These are phyloP conservation scores for Exsudoporus floridanus DNA, from an alignment of 1,284 basidiomycete genomes.

Conservation along the genomic window DNA sequence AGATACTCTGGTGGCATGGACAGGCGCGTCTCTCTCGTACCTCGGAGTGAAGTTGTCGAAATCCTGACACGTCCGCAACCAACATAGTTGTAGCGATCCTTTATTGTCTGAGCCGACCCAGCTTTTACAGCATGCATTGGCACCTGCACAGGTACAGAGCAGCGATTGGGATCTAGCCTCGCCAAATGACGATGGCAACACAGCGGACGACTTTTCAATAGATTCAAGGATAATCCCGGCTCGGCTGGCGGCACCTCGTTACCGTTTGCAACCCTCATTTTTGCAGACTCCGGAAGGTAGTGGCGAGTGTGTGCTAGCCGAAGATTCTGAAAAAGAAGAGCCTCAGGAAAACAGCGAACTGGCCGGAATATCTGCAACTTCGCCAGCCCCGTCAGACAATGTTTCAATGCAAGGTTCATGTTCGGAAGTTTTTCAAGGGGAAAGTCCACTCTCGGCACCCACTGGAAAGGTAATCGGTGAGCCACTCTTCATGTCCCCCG, in stretches of 20 bases:
- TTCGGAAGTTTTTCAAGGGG: conserved; percentile 28
- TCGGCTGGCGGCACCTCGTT: conserved; percentile 38
- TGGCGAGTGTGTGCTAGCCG: conserved; percentile 21
- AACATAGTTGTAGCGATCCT: conserved; percentile 23
- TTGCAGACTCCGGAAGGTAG: conserved; percentile 35
- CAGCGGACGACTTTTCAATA: conserved; percentile 22
- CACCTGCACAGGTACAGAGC: conserved; percentile 16
- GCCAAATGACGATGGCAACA: conserved; percentile 17
- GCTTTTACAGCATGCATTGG: conserved; percentile 36
- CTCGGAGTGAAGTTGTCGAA: conserved; percentile 5
- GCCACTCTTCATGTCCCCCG: conserved; percentile 22
- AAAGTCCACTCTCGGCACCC: conserved; percentile 29
- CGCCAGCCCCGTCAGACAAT: conserved; percentile 9
- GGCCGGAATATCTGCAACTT: conserved; percentile 4
- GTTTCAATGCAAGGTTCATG: conserved; percentile 15
- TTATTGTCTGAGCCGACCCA: conserved; percentile 32
- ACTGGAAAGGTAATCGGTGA: conserved; percentile 33
- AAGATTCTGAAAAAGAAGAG: conserved; percentile 55
- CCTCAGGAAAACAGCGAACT: conserved; percentile 11
- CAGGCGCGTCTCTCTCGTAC: conserved; percentile 32
- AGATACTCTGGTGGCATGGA: conserved; percentile 9
- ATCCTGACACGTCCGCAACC: conserved; percentile 12
- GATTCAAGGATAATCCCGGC: conserved; percentile 29
- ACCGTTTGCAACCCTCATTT: conserved; percentile 56
- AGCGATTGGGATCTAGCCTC: conserved; percentile 10